A percentile compares a stretch with the other conserved stretches of the same genome.
These are phyloP conservation scores for Mucuna pruriens DNA, from an alignment of 306 rosid genomes.

Conservation along the genomic window DNA sequence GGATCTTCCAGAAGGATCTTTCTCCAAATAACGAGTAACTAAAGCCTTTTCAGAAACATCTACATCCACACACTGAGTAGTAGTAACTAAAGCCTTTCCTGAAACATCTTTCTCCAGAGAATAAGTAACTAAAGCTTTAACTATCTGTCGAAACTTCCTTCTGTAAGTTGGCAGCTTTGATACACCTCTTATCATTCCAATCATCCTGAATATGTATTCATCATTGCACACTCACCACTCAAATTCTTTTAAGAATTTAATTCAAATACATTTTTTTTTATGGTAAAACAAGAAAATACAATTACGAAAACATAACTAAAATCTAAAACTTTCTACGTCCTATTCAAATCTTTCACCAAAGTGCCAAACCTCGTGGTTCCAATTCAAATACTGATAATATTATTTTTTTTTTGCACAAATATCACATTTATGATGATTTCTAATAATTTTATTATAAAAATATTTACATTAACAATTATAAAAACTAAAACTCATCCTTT, in stretches of 20 bases:
- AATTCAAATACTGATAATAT: too few relatives aligned
- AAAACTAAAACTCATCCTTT: too few relatives aligned
- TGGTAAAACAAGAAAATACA: too few relatives aligned
- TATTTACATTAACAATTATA: too few relatives aligned
- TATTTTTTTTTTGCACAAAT: too few relatives aligned
- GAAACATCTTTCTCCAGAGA: slow-evolving; percentile 40
- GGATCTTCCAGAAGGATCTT: slow-evolving; percentile 40
- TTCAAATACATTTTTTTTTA: neutral
- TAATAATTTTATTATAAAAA: too few relatives aligned
- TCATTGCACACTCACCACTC: slow-evolving; percentile 27
- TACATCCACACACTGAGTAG: slow-evolving; percentile 28
- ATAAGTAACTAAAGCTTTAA: slow-evolving; percentile 58
- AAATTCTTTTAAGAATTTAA: slow-evolving; percentile 5
- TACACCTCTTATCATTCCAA: slow-evolving; percentile 70
- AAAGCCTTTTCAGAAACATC: slow-evolving; percentile 58
- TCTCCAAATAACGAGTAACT: slow-evolving; percentile 42
- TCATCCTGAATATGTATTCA: slow-evolving; percentile 62
- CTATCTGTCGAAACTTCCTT: slow-evolving; percentile 68
- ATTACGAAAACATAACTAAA: too few relatives aligned
- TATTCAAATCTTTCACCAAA: too few relatives aligned
- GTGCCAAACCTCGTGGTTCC: too few relatives aligned
- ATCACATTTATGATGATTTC: too few relatives aligned
- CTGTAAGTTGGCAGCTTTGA: slow-evolving; percentile 81
- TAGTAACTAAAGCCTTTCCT: slow-evolving; percentile 49
- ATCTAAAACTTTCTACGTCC: too few relatives aligned